A percentile compares a stretch with the other conserved stretches of the same genome.
phyloP scores from a whole-genome alignment of 208 protist species.

The Wallacemonas collosoma region DNA sequence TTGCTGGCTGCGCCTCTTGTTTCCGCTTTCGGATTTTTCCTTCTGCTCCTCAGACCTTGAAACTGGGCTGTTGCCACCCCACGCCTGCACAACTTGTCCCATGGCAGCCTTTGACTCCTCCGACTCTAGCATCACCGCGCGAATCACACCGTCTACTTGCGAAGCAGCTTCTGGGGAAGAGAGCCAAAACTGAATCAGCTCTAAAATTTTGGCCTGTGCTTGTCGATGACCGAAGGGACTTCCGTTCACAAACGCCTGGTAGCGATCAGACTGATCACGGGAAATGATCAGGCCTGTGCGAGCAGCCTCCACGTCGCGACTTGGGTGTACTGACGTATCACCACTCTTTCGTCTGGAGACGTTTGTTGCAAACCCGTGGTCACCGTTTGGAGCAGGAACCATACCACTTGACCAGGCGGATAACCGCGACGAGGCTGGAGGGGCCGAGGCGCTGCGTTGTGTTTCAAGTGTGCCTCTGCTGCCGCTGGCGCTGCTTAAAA shows the following conservation, averaged over 20 bases:
- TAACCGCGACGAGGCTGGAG: background rate
- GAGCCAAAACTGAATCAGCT: conserved; percentile 76
- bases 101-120: conserved; percentile 23
- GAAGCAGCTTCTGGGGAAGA: conserved; percentile 36
- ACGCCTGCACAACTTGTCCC: conserved; percentile 31
- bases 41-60: background rate
- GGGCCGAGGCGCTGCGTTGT: conserved; percentile 9
- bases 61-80: conserved; percentile 9
- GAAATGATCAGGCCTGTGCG: conserved; percentile 6
- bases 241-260: conserved; percentile 26
- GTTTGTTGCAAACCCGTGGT: background rate
- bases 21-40: background rate
- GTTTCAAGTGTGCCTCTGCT: background rate
- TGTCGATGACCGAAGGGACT: conserved; percentile 33
- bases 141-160: conserved; percentile 43
- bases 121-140: conserved; percentile 30
- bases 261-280: conserved; percentile 22
- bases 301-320: background rate
- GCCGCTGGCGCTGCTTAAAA: background rate
- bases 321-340: background rate
- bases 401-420: conserved; percentile 2
- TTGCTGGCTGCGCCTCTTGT: conserved; percentile 8
- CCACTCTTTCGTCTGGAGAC: background rate
- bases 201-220: conserved; percentile 59
- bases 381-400: background rate